Evolutionary conservation across 2,329 filamentous ascomycete species (phyloP).

Genomic region (Ramularia collo-cygni): DNA sequence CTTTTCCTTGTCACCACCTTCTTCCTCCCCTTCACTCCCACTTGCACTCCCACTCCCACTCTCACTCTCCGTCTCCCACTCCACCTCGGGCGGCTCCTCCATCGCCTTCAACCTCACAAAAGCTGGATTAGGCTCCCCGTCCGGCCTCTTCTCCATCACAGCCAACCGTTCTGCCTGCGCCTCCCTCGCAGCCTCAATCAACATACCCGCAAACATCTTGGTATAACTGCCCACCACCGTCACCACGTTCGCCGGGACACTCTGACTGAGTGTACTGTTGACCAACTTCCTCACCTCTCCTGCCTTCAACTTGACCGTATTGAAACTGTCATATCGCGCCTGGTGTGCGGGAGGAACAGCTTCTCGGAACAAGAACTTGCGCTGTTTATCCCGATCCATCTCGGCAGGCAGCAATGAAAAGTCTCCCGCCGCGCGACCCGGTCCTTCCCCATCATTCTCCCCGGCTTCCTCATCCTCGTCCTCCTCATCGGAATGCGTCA

Average conservation of each 20-base stretch:
- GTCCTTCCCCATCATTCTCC: conserved; percentile 50
- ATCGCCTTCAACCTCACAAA: conserved; percentile 21
- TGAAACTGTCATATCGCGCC: conserved; percentile 63
- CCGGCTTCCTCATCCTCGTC: conserved; percentile 40
- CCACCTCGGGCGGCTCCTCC: conserved; percentile 4
- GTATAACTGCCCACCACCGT: conserved; percentile 69
- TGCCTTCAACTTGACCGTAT: conserved; percentile 61
- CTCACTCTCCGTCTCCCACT: conserved; percentile 5
- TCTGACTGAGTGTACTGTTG: conserved; percentile 75
- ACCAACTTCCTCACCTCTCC: conserved; percentile 67
- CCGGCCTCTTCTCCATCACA: conserved; percentile 45
- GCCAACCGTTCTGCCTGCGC: conserved; percentile 66
- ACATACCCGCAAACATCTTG: conserved; percentile 69
- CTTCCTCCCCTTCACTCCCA: conserved; percentile 3
- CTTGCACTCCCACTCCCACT: conserved; percentile 27
- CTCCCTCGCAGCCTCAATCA: conserved; percentile 64
- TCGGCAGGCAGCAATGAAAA: conserved; percentile 16
- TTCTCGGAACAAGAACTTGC: conserved; percentile 21
- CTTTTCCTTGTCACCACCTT: neutral
- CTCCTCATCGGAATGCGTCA: conserved; percentile 29
- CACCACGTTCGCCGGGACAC: conserved; percentile 65
- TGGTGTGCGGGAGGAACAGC: conserved; percentile 59
- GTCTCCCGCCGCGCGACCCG: conserved; percentile 46
- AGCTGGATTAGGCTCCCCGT: conserved; percentile 43
- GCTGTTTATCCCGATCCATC: conserved; percentile 19